These are phyloP conservation scores for Acanthamoeba castellanii DNA, from an alignment of 208 protist genomes.

Conservation along the genomic window DNA sequence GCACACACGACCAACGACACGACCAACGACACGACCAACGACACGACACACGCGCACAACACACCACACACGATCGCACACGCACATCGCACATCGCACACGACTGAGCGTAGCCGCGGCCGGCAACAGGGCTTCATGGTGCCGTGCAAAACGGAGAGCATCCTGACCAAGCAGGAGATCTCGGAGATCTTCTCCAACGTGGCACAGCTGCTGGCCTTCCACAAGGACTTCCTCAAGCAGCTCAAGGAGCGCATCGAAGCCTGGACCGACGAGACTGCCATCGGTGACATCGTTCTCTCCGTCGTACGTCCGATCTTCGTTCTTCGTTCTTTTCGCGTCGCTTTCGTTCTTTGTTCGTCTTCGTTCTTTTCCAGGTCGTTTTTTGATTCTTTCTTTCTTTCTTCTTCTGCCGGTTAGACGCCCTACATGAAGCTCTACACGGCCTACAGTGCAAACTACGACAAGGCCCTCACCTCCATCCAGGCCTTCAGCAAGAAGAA, in stretches of 20 bases:
- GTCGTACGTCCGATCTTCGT: not conserved
- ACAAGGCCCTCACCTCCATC: not conserved
- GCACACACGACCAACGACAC: too few relatives aligned
- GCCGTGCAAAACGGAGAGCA: constrained; percentile 15
- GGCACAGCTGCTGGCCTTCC: constrained; percentile 11
- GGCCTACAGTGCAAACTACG: constrained; percentile 27
- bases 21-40: too few relatives aligned
- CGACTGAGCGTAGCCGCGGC: not conserved
- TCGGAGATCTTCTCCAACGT: constrained; percentile 31
- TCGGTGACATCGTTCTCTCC: constrained; percentile 38
- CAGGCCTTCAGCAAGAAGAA: constrained; percentile 23
- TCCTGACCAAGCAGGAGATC: constrained; percentile 31
- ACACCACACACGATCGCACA: not conserved
- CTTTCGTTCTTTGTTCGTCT: not conserved
- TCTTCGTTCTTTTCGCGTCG: not conserved
- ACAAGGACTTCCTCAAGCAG: constrained; percentile 57
- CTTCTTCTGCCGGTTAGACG: not conserved
- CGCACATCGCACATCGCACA: not conserved
- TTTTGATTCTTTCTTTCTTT: not conserved
- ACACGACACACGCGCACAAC: too few relatives aligned
- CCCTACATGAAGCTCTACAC: constrained; percentile 58
- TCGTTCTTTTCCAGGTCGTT: not conserved
- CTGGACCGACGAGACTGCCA: constrained; percentile 12
- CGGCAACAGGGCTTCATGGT: constrained; percentile 5
- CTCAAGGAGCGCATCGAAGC: constrained; percentile 33